Evolutionary conservation across 495 filamentous ascomycete species (phyloP), one percentile per base, ranked within the genome.

Genomic region (Lichenothelia convexa): DNA sequence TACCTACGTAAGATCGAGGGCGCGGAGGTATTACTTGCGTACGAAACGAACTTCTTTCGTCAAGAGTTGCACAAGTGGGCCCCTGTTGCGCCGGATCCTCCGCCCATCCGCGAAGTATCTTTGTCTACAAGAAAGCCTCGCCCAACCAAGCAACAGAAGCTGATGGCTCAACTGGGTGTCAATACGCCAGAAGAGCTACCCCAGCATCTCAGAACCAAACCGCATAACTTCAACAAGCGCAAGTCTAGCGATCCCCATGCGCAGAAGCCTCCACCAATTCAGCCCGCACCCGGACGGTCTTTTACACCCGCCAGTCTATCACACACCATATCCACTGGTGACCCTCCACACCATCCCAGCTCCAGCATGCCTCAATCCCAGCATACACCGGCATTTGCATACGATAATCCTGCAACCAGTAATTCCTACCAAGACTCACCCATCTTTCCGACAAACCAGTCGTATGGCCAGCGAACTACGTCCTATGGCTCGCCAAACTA

Each of bases 1-100:
- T 94, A 93, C 45, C 67, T 99, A 21, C 81, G 89, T 32, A 99
- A 99, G 61, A 89, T 99, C 29, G 91, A 99, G 60, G 89, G 89
- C 6, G 91, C 89, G 9, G 89, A 99, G 53, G 86, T 99, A 32
- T 68, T 99, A 5, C 58, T 99, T 7, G 70, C 85, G 2, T 77
- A 77, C 37, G 89, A 99, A 57, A 94, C 85, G 5, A 99, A 99
- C 51, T 93, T 92, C 57, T 91, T 99, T 63, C 73, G 84, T 17
- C 83, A 91, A 44, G 85, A 94, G 52, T 69, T 99, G 30, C 91
- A 99, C 58, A 92, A 81, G 48, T 94, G 84, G 89, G 77, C 73
- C 18, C 91, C 86, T 4, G 84, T 99, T 32, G 87, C 89, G 4
- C 80, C 84, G 0, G 68, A 82, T 21, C 63, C 78, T 8, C 89